phyloP scores from a whole-genome alignment of 148 eudicot genomes.

The Cornus suecica region DNA sequence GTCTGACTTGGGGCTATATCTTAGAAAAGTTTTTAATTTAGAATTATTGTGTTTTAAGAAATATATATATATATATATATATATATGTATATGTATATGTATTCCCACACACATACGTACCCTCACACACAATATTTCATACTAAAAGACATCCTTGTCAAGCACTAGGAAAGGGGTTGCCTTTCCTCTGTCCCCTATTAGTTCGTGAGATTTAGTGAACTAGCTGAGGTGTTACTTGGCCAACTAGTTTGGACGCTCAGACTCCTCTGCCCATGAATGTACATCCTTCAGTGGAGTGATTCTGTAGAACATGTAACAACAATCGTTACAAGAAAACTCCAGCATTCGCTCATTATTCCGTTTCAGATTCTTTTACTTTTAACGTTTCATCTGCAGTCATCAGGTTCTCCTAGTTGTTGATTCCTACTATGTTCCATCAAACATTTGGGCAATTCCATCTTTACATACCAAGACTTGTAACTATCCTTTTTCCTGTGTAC shows the following conservation, averaged over 20 bases:
- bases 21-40: no score
- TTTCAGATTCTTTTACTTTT: neutral
- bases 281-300: neutral
- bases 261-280: neutral
- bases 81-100: no score
- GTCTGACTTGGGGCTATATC: no score
- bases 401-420: neutral
- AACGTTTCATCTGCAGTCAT: neutral
- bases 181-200: no score
- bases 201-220: neutral
- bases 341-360: neutral
- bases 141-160: no score
- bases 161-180: no score
- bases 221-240: neutral
- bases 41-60: no score
- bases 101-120: no score
- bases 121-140: no score
- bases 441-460: neutral
- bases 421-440: constrained; percentile 6
- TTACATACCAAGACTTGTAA: neutral
- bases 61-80: no score
- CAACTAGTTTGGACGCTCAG: neutral
- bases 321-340: neutral
- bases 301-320: constrained; percentile 6
- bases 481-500: neutral